A percentile compares a stretch with the other conserved stretches of the same genome.
Conservation (phyloP, 768 basidiomycete species). For the Austroboletus festivus region DNA sequence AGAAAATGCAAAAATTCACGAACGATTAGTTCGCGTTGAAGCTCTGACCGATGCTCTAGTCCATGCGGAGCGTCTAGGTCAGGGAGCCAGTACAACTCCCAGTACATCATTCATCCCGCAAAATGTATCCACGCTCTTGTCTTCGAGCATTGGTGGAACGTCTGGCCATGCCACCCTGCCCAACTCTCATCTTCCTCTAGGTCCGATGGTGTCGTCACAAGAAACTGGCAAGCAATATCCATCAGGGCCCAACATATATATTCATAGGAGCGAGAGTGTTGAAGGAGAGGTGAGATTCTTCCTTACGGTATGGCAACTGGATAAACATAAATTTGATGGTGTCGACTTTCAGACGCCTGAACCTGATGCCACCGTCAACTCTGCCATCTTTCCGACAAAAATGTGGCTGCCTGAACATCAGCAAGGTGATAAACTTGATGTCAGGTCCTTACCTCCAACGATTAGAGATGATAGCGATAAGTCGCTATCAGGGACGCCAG, state of each 20-base stretch:
- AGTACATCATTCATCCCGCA: neutral
- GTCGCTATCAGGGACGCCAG: neutral
- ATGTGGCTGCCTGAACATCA: neutral
- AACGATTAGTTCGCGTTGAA: constrained; percentile 22
- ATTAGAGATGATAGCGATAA: neutral
- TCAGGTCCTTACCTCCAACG: no score
- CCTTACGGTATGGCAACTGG: no score
- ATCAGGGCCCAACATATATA: neutral
- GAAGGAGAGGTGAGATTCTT: no score
- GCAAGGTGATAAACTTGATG: neutral
- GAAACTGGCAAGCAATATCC: neutral
- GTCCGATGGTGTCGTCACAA: neutral
- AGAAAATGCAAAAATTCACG: constrained; percentile 37
- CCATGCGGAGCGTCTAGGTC: neutral
- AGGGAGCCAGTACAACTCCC: neutral
- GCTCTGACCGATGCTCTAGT: constrained; percentile 7
- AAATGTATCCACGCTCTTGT: neutral
- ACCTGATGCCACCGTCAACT: neutral
- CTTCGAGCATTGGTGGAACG: neutral
- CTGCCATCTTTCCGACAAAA: neutral
- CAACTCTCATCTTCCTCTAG: neutral
- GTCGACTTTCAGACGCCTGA: neutral
- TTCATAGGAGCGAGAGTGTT: neutral
- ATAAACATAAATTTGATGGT: no score
- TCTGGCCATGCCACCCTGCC: neutral